Evolutionary conservation across 164 flowering plant genomes (phyloP), one percentile per base, ranked within the genome.

Genomic region (Liriodendron chinense): DNA sequence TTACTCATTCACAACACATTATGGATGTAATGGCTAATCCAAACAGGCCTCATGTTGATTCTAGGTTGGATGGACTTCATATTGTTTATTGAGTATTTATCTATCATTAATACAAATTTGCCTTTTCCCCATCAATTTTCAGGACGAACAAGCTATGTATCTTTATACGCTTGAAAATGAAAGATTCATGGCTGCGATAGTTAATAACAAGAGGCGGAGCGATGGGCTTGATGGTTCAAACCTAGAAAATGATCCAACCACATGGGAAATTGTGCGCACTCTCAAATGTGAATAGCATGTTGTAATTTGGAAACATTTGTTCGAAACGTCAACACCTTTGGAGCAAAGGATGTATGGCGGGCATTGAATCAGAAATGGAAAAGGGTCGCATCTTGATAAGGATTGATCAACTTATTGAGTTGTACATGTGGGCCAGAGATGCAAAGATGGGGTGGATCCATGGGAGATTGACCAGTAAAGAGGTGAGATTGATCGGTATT

Each of bases 141-240:
- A 94, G 99, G 99, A 96, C 43, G 99, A 94, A 77, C 97, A 92
- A 78, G 72, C 89, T 2, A 92, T 96, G 92, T 96, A 90, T 75
- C 93, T 94, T 8, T 87, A 88, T 56, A 90, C 94, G 0, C 86
- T 96, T n/a, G 93, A 89, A 86, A 87, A 85, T 65, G 97, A 94
- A 77, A 87, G 73, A 74, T 94, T 90, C 83, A 80, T 71, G 65
- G 94, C 91, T 72, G 91, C 97, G 61, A 70, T 96, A 18, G 97
- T 91, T 26, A 85, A 85, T 74, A 79, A 91, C 82, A 78, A 68
- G 74, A 75, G 81, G 72, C 76, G 77, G 56, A 70, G 28, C 18
- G 18, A 64, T 67, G 83, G 64, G 70, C 47, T 7, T 34, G 78
- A 71, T 48, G n/a, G 75, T 72, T 66, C 78, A 25, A 22, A 28